phyloP scores from a whole-genome alignment of 768 basidiomycete species.

The Lepiota brunneoincarnata region DNA sequence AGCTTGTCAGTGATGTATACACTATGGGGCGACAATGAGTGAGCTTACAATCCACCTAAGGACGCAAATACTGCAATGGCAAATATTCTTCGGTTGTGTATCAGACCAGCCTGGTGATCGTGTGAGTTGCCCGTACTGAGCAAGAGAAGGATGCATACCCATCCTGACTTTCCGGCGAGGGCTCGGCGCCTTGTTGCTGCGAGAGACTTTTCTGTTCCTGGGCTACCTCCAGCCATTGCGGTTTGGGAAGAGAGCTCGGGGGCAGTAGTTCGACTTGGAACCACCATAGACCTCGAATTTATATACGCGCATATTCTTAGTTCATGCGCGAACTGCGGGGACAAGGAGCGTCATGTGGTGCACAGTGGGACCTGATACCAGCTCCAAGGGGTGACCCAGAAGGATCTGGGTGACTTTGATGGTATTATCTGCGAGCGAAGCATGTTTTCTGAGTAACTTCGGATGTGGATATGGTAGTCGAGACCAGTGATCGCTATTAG shows the following conservation, averaged over 20 bases:
- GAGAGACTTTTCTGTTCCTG: constrained; percentile 25
- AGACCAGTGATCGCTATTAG: not conserved
- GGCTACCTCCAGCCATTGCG: constrained; percentile 46
- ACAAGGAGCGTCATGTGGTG: not conserved
- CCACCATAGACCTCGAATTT: constrained; percentile 1
- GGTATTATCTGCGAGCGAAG: not conserved
- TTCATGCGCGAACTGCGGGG: constrained; percentile 2
- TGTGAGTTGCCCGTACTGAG: not conserved
- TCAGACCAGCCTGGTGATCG: constrained; percentile 49
- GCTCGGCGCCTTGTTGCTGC: constrained; percentile 47
- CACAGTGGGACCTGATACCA: not conserved
- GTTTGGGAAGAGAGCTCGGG: constrained; percentile 8
- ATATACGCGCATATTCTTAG: constrained; percentile 2
- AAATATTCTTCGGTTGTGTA: constrained; percentile 65
- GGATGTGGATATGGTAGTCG: not conserved
- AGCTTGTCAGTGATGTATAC: constrained; percentile 4
- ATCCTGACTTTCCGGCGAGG: constrained; percentile 65
- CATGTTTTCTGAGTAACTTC: not conserved
- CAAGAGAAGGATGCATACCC: constrained; percentile 39
- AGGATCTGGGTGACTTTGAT: not conserved
- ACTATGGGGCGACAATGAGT: not conserved
- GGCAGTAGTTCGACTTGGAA: not conserved
- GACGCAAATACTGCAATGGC: constrained; percentile 75
- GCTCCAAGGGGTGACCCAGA: not conserved
- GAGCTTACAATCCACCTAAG: constrained; percentile 67